These are phyloP conservation scores for Pythium coloratum DNA, from an alignment of 352 stramenopile genomes.

Conservation along the genomic window DNA sequence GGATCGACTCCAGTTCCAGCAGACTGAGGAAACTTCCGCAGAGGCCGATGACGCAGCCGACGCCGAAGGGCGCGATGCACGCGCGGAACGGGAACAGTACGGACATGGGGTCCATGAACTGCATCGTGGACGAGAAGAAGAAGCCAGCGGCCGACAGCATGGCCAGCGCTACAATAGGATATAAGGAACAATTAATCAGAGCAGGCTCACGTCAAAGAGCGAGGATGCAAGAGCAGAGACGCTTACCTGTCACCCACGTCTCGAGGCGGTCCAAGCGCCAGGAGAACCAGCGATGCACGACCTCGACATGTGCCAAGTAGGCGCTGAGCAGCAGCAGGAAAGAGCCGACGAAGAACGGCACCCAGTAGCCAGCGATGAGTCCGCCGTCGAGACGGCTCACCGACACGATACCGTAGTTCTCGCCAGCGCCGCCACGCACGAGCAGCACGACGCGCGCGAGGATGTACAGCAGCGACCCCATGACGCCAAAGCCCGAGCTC, in stretches of 20 bases:
- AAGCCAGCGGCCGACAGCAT: conserved; percentile 65
- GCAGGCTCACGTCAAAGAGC: background rate
- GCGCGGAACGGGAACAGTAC: conserved; percentile 72
- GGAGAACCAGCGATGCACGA: conserved; percentile 83
- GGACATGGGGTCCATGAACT: conserved; percentile 85
- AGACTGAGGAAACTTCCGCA: conserved; percentile 68
- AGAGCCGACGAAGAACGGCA: conserved; percentile 79
- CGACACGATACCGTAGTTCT: conserved; percentile 77
- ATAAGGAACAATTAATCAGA: background rate
- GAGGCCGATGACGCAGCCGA: conserved; percentile 68
- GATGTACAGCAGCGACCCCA: conserved; percentile 65
- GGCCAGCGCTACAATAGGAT: conserved; percentile 41
- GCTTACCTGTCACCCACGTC: conserved; percentile 52
- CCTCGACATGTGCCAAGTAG: conserved; percentile 81
- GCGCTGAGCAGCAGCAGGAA: conserved; percentile 73
- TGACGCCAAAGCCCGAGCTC: conserved; percentile 58
- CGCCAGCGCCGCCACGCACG: conserved; percentile 40
- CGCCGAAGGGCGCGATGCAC: conserved; percentile 69
- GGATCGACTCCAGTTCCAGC: conserved; percentile 73
- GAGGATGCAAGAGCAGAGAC: conserved; percentile 13
- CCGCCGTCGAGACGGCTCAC: conserved; percentile 59
- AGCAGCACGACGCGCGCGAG: conserved; percentile 60
- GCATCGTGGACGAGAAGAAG: conserved; percentile 77
- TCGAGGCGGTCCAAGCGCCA: conserved; percentile 65
- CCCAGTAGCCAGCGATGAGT: conserved; percentile 79